phyloP scores from a whole-genome alignment of 306 rosid genomes.

The Psophocarpus tetragonolobus region DNA sequence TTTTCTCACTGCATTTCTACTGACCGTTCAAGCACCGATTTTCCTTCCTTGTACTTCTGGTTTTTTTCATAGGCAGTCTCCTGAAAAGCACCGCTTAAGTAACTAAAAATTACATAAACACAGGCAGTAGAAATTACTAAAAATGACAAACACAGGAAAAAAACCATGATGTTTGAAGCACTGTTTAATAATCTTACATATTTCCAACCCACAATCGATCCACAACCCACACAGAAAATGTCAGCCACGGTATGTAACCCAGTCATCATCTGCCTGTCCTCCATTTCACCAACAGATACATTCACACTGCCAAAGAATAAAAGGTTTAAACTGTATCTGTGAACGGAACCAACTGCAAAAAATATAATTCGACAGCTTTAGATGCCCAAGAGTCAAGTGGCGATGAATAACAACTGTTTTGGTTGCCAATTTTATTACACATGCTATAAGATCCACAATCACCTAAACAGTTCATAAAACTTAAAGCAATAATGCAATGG shows the following conservation, averaged over 20 bases:
- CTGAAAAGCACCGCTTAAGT: slow-evolving; percentile 51
- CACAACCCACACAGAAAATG: slow-evolving; percentile 91
- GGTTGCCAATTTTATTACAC: slow-evolving; percentile 8
- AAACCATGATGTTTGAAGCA: slow-evolving; percentile 30
- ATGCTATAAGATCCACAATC: slow-evolving; percentile 7
- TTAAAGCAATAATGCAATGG: slow-evolving; percentile 5
- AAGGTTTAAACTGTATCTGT: slow-evolving; percentile 25
- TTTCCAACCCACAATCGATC: slow-evolving; percentile 91
- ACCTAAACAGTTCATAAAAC: background rate
- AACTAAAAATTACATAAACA: slow-evolving; percentile 38
- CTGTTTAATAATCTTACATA: slow-evolving; percentile 69
- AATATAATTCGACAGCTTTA: background rate
- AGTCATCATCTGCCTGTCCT: slow-evolving; percentile 74
- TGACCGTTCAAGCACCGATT: slow-evolving; percentile 74
- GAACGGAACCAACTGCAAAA: slow-evolving; percentile 22
- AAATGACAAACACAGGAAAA: slow-evolving; percentile 28
- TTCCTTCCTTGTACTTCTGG: slow-evolving; percentile 81
- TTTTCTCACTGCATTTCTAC: slow-evolving; percentile 40
- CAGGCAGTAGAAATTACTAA: slow-evolving; percentile 33
- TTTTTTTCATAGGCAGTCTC: slow-evolving; percentile 56
- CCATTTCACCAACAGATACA: slow-evolving; percentile 65
- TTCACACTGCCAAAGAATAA: slow-evolving; percentile 66
- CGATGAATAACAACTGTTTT: background rate
- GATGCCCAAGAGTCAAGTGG: slow-evolving; percentile 14
- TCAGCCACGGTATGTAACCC: slow-evolving; percentile 90